Evolutionary conservation across 441 rosid genomes (phyloP).

Genomic region (Pelargonium citronellum): DNA sequence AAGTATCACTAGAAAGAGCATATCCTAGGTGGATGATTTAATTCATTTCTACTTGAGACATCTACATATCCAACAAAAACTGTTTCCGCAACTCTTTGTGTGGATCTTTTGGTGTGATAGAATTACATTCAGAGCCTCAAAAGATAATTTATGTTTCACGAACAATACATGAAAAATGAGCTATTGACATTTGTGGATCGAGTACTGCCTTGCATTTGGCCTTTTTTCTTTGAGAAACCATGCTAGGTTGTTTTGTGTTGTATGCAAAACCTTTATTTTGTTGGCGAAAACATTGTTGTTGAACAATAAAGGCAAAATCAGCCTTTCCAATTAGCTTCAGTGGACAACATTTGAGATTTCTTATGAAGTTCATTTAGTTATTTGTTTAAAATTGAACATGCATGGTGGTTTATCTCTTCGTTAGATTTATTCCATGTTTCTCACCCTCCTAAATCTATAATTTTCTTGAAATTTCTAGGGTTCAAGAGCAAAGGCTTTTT

Average conservation of each 20-base stretch:
- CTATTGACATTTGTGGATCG: not conserved
- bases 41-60: too few relatives aligned
- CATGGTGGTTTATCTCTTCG: not conserved
- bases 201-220: not conserved
- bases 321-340: not conserved
- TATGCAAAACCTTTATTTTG: not conserved
- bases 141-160: not conserved
- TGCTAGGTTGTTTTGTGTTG: not conserved
- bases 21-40: too few relatives aligned
- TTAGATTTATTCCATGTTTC: not conserved
- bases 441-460: not conserved
- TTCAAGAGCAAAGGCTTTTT: not conserved
- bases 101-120: too few relatives aligned
- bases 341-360: not conserved
- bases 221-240: not conserved
- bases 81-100: too few relatives aligned
- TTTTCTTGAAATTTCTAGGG: too few relatives aligned
- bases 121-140: not conserved
- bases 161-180: constrained; percentile 4
- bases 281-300: not conserved
- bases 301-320: not conserved
- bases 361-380: not conserved
- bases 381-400: not conserved
- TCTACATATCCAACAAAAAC: too few relatives aligned
- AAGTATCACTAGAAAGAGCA: too few relatives aligned